These are phyloP conservation scores for Mycena kentingensis DNA, from an alignment of 768 basidiomycete genomes.

Conservation along the genomic window DNA sequence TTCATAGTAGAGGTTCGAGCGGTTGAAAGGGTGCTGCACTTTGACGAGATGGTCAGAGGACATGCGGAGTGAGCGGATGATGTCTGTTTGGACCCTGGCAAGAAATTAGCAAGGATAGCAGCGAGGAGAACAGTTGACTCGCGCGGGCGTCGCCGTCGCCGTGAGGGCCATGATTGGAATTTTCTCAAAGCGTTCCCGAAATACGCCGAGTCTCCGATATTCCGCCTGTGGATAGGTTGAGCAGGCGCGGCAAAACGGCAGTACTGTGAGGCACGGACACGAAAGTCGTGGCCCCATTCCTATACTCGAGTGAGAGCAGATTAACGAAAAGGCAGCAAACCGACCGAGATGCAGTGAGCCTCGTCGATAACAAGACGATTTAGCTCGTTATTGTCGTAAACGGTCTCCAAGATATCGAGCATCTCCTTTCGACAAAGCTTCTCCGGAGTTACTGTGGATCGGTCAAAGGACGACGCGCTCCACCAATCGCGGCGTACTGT, in stretches of 20 bases:
- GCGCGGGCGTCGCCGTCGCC: slow-evolving; percentile 78
- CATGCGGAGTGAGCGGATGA: slow-evolving; percentile 67
- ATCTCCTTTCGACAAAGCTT: slow-evolving; percentile 61
- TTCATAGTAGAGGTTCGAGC: slow-evolving; percentile 81
- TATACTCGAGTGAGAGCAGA: slow-evolving; percentile 27
- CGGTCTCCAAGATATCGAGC: slow-evolving; percentile 45
- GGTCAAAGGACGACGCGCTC: neutral
- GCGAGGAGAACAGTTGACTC: slow-evolving; percentile 22
- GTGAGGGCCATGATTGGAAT: slow-evolving; percentile 89
- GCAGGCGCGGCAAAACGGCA: no score
- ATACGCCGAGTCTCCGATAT: slow-evolving; percentile 70
- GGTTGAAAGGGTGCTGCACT: slow-evolving; percentile 80
- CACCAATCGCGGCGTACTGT: slow-evolving; percentile 48
- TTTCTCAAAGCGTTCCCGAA: slow-evolving; percentile 63
- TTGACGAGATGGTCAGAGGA: slow-evolving; percentile 54
- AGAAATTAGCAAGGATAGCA: neutral
- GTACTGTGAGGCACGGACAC: no score
- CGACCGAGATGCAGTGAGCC: slow-evolving; percentile 84
- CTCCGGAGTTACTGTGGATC: slow-evolving; percentile 70
- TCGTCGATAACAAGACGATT: slow-evolving; percentile 83
- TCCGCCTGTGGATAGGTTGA: no score
- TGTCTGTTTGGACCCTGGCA: slow-evolving; percentile 71
- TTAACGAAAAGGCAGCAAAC: neutral
- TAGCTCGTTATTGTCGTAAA: slow-evolving; percentile 59
- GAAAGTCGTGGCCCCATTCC: slow-evolving; percentile 89